A percentile compares a stretch with the other conserved stretches of the same genome.
Conservation (phyloP, 805 yeast species). For the Barnettozyma salicaria region DNA sequence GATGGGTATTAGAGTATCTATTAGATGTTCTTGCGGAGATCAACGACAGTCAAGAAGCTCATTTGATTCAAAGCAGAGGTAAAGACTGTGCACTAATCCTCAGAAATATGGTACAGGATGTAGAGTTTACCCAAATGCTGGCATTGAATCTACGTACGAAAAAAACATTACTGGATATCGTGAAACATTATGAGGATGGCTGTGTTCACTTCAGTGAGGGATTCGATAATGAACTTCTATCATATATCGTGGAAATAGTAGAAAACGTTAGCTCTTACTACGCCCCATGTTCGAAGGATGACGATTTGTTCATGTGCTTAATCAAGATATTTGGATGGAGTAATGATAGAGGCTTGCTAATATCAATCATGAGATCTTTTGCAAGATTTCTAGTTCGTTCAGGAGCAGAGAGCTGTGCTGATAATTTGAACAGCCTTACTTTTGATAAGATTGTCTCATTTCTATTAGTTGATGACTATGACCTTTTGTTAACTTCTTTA, state of each 20-base stretch:
- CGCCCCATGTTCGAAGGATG: conserved; percentile 67
- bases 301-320: conserved; percentile 56
- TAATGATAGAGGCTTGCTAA: conserved; percentile 63
- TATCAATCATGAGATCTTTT: conserved; percentile 67
- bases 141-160: conserved; percentile 49
- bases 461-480: conserved; percentile 60
- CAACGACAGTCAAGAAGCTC: conserved; percentile 1
- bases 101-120: conserved; percentile 79
- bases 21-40: conserved; percentile 13
- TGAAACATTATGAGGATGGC: conserved; percentile 27
- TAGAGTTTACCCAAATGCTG: conserved; percentile 72
- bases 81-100: conserved; percentile 42
- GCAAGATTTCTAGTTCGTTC: conserved; percentile 72
- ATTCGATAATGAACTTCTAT: conserved; percentile 49
- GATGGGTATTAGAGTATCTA: conserved; percentile 24
- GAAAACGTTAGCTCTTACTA: conserved; percentile 82
- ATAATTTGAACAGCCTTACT: conserved; percentile 37
- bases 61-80: conserved; percentile 7
- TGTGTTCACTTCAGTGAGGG: conserved; percentile 26
- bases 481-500: conserved; percentile 63
- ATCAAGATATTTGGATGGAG: conserved; percentile 43
- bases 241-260: conserved; percentile 68
- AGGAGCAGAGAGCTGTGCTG: conserved; percentile 44
- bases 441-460: conserved; percentile 53
- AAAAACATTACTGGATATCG: conserved; percentile 36